Evolutionary conservation across 768 basidiomycete genomes (phyloP), one percentile per base, ranked within the genome.

Genomic region (Pleurotus giganteus): DNA sequence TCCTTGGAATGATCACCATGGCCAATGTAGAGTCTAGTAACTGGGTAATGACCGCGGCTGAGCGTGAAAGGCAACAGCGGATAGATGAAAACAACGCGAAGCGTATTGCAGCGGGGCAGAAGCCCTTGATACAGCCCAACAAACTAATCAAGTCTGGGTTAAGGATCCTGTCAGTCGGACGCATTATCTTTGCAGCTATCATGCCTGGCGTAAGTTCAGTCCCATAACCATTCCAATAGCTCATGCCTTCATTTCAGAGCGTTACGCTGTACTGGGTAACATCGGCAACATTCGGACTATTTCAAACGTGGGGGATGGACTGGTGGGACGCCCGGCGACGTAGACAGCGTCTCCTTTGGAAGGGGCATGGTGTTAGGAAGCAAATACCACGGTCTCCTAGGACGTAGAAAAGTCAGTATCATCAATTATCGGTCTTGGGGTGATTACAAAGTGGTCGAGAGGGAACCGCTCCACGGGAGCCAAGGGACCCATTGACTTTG

Each of bases 361-460:
- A 34, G 26, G 12, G 37, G 49, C 49, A n/a, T 19, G 24, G 21
- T 26, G 23, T n/a, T 11, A n/a, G 49, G 19, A 51, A 51, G 34
- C 34, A 34, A 36, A 24, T 15, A 11, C 21, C 49, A 17, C 11
- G 19, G 21, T 34, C 49, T n/a, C 12, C 32, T 13, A 51, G 27
- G 23, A 45, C 9, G 17, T 19, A 24, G 17, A 12, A 24, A 45
- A 13, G 39, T 32, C n/a, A 19, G 15, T 29, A n/a, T 19, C 23
- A 9, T 12, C 13, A 7, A 9, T n/a, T 13, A 19, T 21, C n/a
- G 28, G 36, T 49, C 11, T 61, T 62, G 74, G 75, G 58, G 83
- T 90, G 90, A 92, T 78, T 82, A 85, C 54, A 88, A 79, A 78
- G 78, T 85, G 88, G 88, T 81, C 76, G 69, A 60, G 83, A 89